phyloP scores from a whole-genome alignment of 805 yeast species.

The Brettanomyces bruxellensis region DNA sequence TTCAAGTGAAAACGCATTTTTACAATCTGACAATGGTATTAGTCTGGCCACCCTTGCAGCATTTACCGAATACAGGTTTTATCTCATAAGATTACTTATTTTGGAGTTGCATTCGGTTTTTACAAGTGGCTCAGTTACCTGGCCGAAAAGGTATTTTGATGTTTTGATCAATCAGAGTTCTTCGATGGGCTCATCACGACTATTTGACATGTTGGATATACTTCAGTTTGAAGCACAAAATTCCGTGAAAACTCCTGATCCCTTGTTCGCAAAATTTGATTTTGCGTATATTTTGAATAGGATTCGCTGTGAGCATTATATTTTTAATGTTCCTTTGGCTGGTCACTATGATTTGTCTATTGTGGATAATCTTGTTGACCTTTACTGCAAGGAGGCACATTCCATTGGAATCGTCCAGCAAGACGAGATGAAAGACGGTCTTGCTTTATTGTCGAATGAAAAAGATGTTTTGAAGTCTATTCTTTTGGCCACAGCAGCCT shows the following conservation, averaged over 20 bases:
- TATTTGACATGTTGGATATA: conserved; percentile 63
- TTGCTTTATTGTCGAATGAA: conserved; percentile 12
- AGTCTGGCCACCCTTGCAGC: conserved; percentile 47
- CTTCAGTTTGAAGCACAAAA: conserved; percentile 46
- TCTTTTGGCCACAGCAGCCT: conserved; percentile 37
- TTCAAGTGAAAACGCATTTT: conserved; percentile 20
- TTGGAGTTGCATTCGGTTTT: conserved; percentile 61
- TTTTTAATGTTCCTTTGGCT: conserved; percentile 6
- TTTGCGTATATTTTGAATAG: conserved; percentile 33
- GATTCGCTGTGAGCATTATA: conserved; percentile 18
- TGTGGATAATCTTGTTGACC: conserved; percentile 23
- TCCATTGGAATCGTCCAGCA: conserved; percentile 18
- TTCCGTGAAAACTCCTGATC: conserved; percentile 33
- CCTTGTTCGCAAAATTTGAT: conserved; percentile 27
- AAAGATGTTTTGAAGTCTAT: conserved; percentile 26
- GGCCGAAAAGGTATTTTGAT: conserved; percentile 43
- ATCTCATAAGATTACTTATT: conserved; percentile 55
- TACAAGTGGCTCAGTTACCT: conserved; percentile 35
- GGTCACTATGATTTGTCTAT: conserved; percentile 31
- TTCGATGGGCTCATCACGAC: conserved; percentile 53
- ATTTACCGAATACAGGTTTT: conserved; percentile 53
- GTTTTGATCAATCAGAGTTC: conserved; percentile 42
- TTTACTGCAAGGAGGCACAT: conserved; percentile 19
- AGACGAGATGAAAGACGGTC: conserved; percentile 8
- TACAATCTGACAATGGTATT: conserved; percentile 11